Evolutionary conservation across 2,329 filamentous ascomycete genomes (phyloP).

Genomic region (Claviceps pazoutovae): DNA sequence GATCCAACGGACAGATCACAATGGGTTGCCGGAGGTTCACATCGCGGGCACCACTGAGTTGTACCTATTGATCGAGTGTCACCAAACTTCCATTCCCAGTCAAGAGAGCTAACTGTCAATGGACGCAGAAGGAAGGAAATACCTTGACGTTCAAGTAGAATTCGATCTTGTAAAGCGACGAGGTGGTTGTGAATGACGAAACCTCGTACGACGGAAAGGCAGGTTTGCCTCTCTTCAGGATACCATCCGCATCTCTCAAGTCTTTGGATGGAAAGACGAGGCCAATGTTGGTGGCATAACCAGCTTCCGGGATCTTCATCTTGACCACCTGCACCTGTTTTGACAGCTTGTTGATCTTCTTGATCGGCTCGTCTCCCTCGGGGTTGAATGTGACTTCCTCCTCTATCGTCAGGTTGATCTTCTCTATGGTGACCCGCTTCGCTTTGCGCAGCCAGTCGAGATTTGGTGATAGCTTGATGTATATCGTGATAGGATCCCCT

Average conservation of each 20-base stretch:
- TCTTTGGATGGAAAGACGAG: slow-evolving; percentile 86
- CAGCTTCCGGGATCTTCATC: slow-evolving; percentile 74
- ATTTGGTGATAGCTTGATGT: slow-evolving; percentile 87
- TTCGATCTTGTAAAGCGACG: slow-evolving; percentile 93
- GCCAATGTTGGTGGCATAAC: slow-evolving; percentile 85
- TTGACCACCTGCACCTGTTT: slow-evolving; percentile 73
- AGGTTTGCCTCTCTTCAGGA: slow-evolving; percentile 70
- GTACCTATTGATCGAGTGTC: slow-evolving; percentile 44
- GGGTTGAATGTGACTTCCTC: slow-evolving; percentile 99
- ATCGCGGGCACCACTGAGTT: slow-evolving; percentile 75
- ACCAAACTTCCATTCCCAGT: slow-evolving; percentile 9
- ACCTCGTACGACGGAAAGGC: slow-evolving; percentile 84
- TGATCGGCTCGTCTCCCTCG: slow-evolving; percentile 86
- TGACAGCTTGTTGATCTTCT: slow-evolving; percentile 75
- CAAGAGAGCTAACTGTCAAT: not conserved
- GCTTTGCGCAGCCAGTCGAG: slow-evolving; percentile 84
- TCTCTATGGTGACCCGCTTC: slow-evolving; percentile 81
- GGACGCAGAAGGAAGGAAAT: not conserved
- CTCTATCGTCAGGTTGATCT: slow-evolving; percentile 86
- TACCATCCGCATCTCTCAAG: slow-evolving; percentile 70
- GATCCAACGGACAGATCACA: slow-evolving; percentile 88
- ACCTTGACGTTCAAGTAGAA: slow-evolving; percentile 94
- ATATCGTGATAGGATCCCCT: slow-evolving; percentile 86
- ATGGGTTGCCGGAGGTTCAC: slow-evolving; percentile 84
- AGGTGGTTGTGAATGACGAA: slow-evolving; percentile 83